Evolutionary conservation across 2,329 filamentous ascomycete species (phyloP), one percentile per base, ranked within the genome.

Genomic region (Fusarium coffeatum): DNA sequence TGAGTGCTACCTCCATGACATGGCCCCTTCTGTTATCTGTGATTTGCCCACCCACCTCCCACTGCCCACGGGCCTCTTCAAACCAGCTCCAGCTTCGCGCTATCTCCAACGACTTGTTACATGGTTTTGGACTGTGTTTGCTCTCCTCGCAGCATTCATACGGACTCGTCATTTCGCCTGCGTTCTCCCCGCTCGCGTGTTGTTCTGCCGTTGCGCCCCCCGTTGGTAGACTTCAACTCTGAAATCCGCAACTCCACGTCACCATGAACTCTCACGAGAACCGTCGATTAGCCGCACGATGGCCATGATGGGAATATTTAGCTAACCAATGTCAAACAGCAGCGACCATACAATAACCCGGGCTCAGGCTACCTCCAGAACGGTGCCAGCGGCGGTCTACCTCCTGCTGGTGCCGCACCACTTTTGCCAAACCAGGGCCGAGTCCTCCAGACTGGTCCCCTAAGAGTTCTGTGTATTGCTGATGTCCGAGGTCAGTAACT

Each of bases 391-490:
- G 80, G 83, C 66, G 81, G 83, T 68, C 79, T 87, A 46, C 80
- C 84, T 64, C 86, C 85, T 69, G 83, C 87, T 42, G 88, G 88
- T 77, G 89, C 88, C 71, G 85, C 87, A 45, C 89, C 89, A 70
- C 86, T 91, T 58, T 83, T 91, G 63, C 89, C 89, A 59, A 91
- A 91, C 79, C 89, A 91, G 78, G 89, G 89, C 65, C 87, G 89
- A 69, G 79, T 91, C 70, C 84, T 91, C 76, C 88, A 91, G 78
- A 88, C 85, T 57, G 89, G 89, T 20, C 88, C 89, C 42, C 87
- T 90, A 67, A 85, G 90, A 80, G 86, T 92, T 55, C 85, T 92
- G 55, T 92, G 90, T 79, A 89, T 92, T 78, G 90, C 90, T 69
- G 90, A 92, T 80, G 90, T 92, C 77, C 86, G 90, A 88, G 90